These are phyloP conservation scores for Clitopilus hobsonii DNA, from an alignment of 768 basidiomycete species.

Conservation along the genomic window DNA sequence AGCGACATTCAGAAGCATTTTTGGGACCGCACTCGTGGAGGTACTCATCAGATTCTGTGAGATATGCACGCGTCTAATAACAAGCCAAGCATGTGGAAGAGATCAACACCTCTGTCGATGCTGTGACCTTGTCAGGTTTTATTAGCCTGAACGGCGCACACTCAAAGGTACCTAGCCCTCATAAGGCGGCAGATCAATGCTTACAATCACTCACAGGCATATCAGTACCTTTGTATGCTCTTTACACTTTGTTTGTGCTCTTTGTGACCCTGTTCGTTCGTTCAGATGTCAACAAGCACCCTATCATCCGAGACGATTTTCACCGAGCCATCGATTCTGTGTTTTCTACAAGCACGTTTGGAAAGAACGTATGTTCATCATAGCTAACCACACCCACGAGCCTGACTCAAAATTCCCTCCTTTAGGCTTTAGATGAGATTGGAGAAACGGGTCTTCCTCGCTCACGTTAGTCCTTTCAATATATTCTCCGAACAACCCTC, in stretches of 20 bases:
- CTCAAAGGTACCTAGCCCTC: slow-evolving; percentile 51
- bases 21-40: slow-evolving; percentile 67
- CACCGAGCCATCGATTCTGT: slow-evolving; percentile 61
- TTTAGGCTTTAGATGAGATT: slow-evolving; percentile 64
- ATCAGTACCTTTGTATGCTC: slow-evolving; percentile 81
- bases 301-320: slow-evolving; percentile 59
- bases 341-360: slow-evolving; percentile 68
- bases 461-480: slow-evolving; percentile 25
- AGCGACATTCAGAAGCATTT: slow-evolving; percentile 66
- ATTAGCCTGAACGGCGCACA: slow-evolving; percentile 73
- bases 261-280: slow-evolving; percentile 1
- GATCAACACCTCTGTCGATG: slow-evolving; percentile 43
- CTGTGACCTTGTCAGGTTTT: slow-evolving; percentile 70
- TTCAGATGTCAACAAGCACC: slow-evolving; percentile 78
- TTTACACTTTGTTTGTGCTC: not conserved
- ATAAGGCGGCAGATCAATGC: slow-evolving; percentile 9
- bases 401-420: not conserved
- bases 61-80: slow-evolving; percentile 7
- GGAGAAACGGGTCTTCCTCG: slow-evolving; percentile 45
- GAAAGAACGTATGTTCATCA: slow-evolving; percentile 53
- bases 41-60: slow-evolving; percentile 31
- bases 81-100: slow-evolving; percentile 60
- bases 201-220: slow-evolving; percentile 42
- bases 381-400: not conserved
- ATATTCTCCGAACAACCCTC: slow-evolving; percentile 1